Conservation (phyloP, 1,139 yeast species). For the Taphrina wiesneri region DNA sequence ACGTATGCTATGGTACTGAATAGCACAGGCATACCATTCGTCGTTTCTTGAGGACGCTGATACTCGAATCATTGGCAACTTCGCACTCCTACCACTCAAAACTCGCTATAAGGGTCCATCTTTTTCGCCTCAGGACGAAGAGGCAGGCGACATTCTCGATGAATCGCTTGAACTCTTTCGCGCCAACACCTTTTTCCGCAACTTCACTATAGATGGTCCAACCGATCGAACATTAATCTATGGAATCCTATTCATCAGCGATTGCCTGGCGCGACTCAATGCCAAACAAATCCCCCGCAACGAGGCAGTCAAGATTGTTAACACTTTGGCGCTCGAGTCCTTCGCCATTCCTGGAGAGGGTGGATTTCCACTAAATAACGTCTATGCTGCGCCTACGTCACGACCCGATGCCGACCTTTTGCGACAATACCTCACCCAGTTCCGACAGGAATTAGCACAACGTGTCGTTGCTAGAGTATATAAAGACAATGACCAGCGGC, state of each 20-base stretch:
- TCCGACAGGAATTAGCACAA: constrained; percentile 88
- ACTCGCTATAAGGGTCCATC: constrained; percentile 90
- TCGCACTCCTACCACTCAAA: constrained; percentile 77
- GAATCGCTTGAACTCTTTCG: constrained; percentile 88
- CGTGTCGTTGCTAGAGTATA: constrained; percentile 77
- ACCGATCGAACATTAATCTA: constrained; percentile 92
- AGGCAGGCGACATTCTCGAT: constrained; percentile 68
- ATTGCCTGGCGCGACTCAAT: constrained; percentile 68
- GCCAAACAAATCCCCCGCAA: constrained; percentile 46
- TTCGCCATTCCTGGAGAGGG: constrained; percentile 94
- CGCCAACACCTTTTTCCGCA: constrained; percentile 93
- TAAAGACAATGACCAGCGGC: constrained; percentile 50
- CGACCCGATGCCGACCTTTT: constrained; percentile 73
- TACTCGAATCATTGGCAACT: constrained; percentile 54
- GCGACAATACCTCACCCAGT: constrained; percentile 79
- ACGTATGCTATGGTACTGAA: no score
- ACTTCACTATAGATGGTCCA: constrained; percentile 94
- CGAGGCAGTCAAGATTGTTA: constrained; percentile 74
- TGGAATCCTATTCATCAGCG: constrained; percentile 88
- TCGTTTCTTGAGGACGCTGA: constrained; percentile 63
- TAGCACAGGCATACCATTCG: constrained; percentile 75
- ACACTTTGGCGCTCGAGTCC: constrained; percentile 81
- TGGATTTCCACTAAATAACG: constrained; percentile 84
- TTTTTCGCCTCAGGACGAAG: constrained; percentile 76
- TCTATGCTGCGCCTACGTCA: constrained; percentile 75